Base-by-base conservation (phyloP, 202 grass and related monocot species). In the Alloteropsis angusta region DNA sequence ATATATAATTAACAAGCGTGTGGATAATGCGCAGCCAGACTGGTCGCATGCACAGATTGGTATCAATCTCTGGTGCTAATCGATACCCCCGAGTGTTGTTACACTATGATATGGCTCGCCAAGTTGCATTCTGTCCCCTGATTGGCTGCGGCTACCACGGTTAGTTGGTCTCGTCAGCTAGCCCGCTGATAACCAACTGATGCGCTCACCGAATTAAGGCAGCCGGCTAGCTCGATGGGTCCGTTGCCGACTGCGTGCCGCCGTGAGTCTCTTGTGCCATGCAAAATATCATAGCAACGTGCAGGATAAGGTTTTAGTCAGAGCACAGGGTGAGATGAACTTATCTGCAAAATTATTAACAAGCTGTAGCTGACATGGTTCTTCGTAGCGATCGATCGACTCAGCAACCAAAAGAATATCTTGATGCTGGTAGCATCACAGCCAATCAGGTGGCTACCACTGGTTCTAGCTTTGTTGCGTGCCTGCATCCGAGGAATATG, bases 401-500 rank as follows among this genome's bases (percentile, higher is more conserved):
- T 30, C 18, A 41, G 45, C 18, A 37, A 65, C 3, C 26, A 35
- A 50, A 64, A 47, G 23, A 38, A 50, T 39, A 52, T 25, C 30
- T 18, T 0, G 16, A 50, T 17, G 25, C 16, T n/a, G 55, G 17
- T 39, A 30, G 41, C 72, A 57, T 43, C 37, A 59, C 14, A 25
- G 37, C 72, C 53, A 75, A 74, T 59, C 37, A 44, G 53, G 16
- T 42, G 71, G 55, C 22, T 41, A 26, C 71, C 34, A 16, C 32
- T 42, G 55, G 19, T 16, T 17, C 52, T 42, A 55, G 34, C 57
- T 58, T 41, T 23, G 19, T 59, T 58, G 52, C 71, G 6, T 5
- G 54, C 22, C 10, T 58, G 14, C 13, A 9, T 75, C 53, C 75
- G 48, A 78, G 60, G 60, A 65, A 78, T 78, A 78, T 65, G 60